These are phyloP conservation scores for Globisporangium emineosum DNA, from an alignment of 352 stramenopile species.

Conservation along the genomic window DNA sequence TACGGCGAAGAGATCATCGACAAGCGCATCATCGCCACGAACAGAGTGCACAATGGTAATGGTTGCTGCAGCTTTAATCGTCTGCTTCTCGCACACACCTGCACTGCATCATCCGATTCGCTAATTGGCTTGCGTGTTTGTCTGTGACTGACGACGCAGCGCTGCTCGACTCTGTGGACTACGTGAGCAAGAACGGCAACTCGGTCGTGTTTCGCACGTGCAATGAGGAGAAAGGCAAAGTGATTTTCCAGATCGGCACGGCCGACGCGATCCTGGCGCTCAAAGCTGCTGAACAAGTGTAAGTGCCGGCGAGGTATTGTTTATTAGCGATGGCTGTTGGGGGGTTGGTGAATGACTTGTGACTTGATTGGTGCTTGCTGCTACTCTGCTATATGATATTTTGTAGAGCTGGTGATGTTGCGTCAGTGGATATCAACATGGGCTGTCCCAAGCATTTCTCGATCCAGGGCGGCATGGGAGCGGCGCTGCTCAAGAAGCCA, in stretches of 20 bases:
- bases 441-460: constrained; percentile 94
- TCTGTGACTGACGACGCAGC: constrained; percentile 25
- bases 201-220: constrained; percentile 88
- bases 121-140: not conserved
- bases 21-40: constrained; percentile 85
- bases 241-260: constrained; percentile 91
- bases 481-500: constrained; percentile 85
- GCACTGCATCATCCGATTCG: not conserved
- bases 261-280: constrained; percentile 72
- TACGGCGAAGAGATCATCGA: constrained; percentile 97
- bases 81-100: constrained; percentile 6
- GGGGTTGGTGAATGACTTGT: not conserved
- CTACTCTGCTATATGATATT: not conserved
- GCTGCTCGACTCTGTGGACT: constrained; percentile 88
- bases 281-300: constrained; percentile 76
- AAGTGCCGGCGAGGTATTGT: constrained; percentile 19
- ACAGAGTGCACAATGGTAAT: constrained; percentile 79
- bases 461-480: constrained; percentile 90
- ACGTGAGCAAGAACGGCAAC: constrained; percentile 79
- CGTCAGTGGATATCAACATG: constrained; percentile 94
- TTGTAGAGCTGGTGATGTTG: constrained; percentile 75
- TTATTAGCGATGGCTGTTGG: not conserved
- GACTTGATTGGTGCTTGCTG: not conserved
- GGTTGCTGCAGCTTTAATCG: not conserved
- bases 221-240: constrained; percentile 65